Percentiles rank a stretch among this genome's conserved stretches.
Evolutionary conservation across 306 rosid species (phyloP).

Genomic region (Albizia julibrissin): DNA sequence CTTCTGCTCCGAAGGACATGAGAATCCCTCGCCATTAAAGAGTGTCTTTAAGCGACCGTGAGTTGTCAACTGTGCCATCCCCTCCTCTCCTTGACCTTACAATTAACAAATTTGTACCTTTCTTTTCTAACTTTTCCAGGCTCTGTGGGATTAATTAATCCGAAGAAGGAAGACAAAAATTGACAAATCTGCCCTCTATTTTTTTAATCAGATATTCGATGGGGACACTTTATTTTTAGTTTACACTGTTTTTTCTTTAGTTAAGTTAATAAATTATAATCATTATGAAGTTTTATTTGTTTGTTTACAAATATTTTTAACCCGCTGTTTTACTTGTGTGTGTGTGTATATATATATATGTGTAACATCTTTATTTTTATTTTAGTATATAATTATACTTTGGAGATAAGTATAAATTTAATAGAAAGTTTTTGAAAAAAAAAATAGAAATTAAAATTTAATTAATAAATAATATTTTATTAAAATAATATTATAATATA

Average conservation of each 20-base stretch:
- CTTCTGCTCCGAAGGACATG: conserved; percentile 56
- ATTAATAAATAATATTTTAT: too few species aligned
- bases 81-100: neutral
- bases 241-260: neutral
- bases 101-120: conserved; percentile 27
- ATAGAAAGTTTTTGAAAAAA: too few species aligned
- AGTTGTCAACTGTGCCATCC: conserved; percentile 67
- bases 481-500: too few species aligned
- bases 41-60: conserved; percentile 69
- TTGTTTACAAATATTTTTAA: neutral
- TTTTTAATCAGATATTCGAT: neutral
- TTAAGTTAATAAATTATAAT: neutral
- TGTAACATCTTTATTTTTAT: too few species aligned
- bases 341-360: too few species aligned
- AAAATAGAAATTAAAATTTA: too few species aligned
- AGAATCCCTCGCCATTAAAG: conserved; percentile 60
- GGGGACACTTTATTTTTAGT: neutral
- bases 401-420: too few species aligned
- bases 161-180: conserved; percentile 10
- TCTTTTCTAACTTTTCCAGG: conserved; percentile 1
- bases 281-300: too few species aligned
- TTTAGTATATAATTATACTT: too few species aligned
- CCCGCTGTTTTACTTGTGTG: neutral
- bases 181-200: neutral
- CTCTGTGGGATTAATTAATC: conserved; percentile 24